Conservation (phyloP, 306 rosid species). For the Corylus heterophylla region DNA sequence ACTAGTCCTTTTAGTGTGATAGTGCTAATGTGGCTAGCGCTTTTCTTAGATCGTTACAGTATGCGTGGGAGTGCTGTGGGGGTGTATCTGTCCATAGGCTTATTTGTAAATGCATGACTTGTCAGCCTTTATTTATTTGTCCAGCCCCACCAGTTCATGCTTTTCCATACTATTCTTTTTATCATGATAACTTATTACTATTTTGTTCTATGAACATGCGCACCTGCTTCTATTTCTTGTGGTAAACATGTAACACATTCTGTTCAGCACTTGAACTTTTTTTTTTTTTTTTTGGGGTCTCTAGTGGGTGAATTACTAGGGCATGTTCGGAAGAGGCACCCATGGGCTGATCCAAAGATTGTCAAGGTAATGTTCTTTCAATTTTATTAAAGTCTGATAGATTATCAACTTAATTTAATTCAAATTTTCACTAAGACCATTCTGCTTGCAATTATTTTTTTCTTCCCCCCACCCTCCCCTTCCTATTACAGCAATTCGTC, state of each 20-base stretch:
- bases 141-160: not conserved
- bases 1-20: too few relatives aligned
- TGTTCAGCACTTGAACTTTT: slow-evolving; percentile 10
- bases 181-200: not conserved
- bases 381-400: not conserved
- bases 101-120: not conserved
- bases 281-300: slow-evolving; percentile 10
- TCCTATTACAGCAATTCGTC: slow-evolving; percentile 54
- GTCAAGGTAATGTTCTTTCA: slow-evolving; percentile 64
- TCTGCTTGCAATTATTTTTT: slow-evolving; percentile 3
- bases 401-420: slow-evolving; percentile 17
- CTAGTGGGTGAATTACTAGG: slow-evolving; percentile 91
- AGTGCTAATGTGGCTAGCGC: too few relatives aligned
- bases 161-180: not conserved
- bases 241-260: not conserved
- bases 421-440: not conserved
- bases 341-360: slow-evolving; percentile 96
- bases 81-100: not conserved
- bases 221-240: not conserved
- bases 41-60: too few relatives aligned
- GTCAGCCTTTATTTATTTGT: not conserved
- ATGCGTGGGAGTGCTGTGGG: not conserved
- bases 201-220: not conserved
- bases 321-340: slow-evolving; percentile 75
- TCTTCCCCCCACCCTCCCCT: slow-evolving; percentile 3